Conservation (phyloP, 345 rosid species). For the Toxicodendron radicans region DNA sequence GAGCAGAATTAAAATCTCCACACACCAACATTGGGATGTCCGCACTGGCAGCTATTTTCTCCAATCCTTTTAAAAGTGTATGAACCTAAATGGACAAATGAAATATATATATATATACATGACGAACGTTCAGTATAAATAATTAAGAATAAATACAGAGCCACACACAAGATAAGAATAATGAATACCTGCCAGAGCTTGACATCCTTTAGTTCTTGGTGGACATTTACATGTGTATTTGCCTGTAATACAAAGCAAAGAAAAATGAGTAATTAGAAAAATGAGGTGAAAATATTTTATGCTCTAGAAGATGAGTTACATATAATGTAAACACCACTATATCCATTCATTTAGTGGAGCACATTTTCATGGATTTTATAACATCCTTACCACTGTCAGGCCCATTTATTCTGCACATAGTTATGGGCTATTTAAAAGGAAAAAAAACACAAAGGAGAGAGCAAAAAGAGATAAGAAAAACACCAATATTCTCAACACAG, state of each 20-base stretch:
- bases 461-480: too few species aligned
- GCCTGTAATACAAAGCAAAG: slow-evolving; percentile 61
- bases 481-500: background rate
- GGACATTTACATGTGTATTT: slow-evolving; percentile 85
- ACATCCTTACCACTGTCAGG: background rate
- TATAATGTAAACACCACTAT: background rate
- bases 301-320: slow-evolving; percentile 1
- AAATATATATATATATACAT: background rate
- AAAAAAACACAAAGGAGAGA: too few species aligned
- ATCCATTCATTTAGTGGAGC: background rate
- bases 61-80: slow-evolving; percentile 93
- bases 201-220: slow-evolving; percentile 89
- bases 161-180: slow-evolving; percentile 6
- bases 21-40: slow-evolving; percentile 99
- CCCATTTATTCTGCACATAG: background rate
- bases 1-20: slow-evolving; percentile 92
- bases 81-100: slow-evolving; percentile 61
- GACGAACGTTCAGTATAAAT: background rate
- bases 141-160: background rate
- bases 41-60: slow-evolving; percentile 94
- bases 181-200: slow-evolving; percentile 92
- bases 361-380: background rate
- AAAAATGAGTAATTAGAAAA: too few species aligned
- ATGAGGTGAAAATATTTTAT: slow-evolving; percentile 13
- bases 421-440: too few species aligned